These are phyloP conservation scores for Penicillium chermesinum DNA, from an alignment of 495 filamentous ascomycete species.

Conservation along the genomic window DNA sequence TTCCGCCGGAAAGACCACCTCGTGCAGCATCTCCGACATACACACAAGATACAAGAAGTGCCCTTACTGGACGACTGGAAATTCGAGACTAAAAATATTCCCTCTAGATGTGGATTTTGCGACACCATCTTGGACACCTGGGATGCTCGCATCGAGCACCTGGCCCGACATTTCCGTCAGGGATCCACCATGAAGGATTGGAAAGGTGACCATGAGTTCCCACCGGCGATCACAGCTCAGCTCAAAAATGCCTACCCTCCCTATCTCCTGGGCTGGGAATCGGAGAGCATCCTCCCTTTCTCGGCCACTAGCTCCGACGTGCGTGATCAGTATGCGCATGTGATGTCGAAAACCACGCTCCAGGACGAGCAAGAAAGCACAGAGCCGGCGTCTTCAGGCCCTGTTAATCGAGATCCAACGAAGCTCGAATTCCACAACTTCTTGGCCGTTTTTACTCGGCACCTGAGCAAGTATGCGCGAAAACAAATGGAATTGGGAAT, in stretches of 20 bases:
- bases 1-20: constrained; percentile 85
- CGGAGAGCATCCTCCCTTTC: constrained; percentile 26
- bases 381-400: neutral
- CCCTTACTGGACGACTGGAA: constrained; percentile 66
- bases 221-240: constrained; percentile 52
- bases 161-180: constrained; percentile 59
- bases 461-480: constrained; percentile 19
- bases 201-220: constrained; percentile 67
- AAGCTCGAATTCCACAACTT: constrained; percentile 10
- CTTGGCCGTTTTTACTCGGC: constrained; percentile 14
- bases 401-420: neutral
- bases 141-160: constrained; percentile 55
- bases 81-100: constrained; percentile 48
- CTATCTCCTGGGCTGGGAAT: constrained; percentile 32
- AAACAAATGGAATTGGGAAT: constrained; percentile 12
- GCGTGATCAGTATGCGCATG: constrained; percentile 16
- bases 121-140: constrained; percentile 53
- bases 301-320: constrained; percentile 17
- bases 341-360: neutral
- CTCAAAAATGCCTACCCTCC: constrained; percentile 60
- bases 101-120: constrained; percentile 66
- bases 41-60: constrained; percentile 59
- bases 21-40: constrained; percentile 66
- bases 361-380: neutral
- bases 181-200: constrained; percentile 62